Evolutionary conservation across 371 early-diverging fungal genomes (phyloP).

Genomic region (Mucor lusitanicus): DNA sequence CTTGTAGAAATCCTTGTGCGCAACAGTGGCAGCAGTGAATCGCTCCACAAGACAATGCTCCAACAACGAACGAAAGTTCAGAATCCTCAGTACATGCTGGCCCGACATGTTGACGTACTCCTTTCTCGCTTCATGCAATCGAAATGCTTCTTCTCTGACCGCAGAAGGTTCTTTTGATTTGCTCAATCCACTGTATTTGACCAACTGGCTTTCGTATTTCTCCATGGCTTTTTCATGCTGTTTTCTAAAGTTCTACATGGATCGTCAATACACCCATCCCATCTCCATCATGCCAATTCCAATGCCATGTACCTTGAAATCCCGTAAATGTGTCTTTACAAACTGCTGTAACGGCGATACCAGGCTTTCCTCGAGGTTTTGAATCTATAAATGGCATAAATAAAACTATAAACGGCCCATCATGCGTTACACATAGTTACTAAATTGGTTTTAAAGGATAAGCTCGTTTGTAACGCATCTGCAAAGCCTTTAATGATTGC

Average conservation of each 20-base stretch:
- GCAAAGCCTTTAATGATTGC: constrained; percentile 41
- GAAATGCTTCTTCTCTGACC: constrained; percentile 64
- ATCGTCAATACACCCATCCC: not conserved
- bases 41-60: constrained; percentile 28
- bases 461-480: constrained; percentile 47
- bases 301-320: constrained; percentile 44
- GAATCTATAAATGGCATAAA: constrained; percentile 36
- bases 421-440: constrained; percentile 24
- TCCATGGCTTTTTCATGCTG: constrained; percentile 55
- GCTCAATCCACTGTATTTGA: constrained; percentile 52
- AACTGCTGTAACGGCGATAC: constrained; percentile 59
- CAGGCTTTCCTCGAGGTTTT: constrained; percentile 52
- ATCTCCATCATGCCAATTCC: not conserved
- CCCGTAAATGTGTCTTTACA: constrained; percentile 59
- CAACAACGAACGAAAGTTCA: constrained; percentile 29
- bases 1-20: constrained; percentile 23
- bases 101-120: constrained; percentile 54
- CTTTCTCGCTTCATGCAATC: constrained; percentile 62
- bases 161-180: constrained; percentile 64
- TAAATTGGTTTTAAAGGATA: constrained; percentile 54
- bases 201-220: constrained; percentile 60
- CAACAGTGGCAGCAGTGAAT: constrained; percentile 26
- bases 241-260: constrained; percentile 36
- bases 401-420: not conserved
- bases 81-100: constrained; percentile 23